Conservation (phyloP, 176 grass and related monocot species). For the Bolboschoenus planiculmis region DNA sequence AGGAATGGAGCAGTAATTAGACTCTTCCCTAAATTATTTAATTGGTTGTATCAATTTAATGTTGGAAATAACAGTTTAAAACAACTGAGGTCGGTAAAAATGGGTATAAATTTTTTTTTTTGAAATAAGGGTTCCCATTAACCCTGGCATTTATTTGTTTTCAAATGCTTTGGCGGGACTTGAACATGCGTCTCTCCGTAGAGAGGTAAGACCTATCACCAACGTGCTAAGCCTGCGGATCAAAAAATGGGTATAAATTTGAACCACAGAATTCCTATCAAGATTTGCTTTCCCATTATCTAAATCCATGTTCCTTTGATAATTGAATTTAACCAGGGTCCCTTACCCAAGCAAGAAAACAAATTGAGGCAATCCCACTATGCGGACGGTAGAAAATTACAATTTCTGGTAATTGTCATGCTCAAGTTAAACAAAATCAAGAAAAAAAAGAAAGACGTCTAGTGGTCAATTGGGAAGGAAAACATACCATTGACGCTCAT, state of each 20-base stretch:
- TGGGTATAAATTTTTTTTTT: too few relatives aligned
- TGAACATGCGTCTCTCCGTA: too few relatives aligned
- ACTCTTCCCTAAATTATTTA: not conserved
- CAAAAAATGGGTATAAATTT: not conserved
- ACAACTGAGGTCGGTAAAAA: not conserved
- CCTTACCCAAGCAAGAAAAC: not conserved
- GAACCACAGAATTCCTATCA: not conserved
- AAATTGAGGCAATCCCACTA: not conserved
- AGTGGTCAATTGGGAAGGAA: not conserved
- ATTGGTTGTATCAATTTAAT: not conserved
- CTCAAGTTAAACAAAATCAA: not conserved
- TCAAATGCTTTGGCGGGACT: too few relatives aligned
- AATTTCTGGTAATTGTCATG: not conserved
- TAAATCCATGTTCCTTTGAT: not conserved
- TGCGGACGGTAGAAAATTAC: not conserved
- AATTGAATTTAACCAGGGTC: not conserved
- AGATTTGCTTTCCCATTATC: not conserved
- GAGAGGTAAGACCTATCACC: too few relatives aligned
- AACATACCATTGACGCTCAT: constrained; percentile 75
- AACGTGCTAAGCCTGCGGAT: too few relatives aligned
- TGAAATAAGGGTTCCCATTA: too few relatives aligned
- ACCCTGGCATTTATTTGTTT: too few relatives aligned
- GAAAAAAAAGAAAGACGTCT: not conserved
- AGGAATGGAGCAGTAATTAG: not conserved
- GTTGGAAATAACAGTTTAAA: not conserved